A percentile compares a stretch with the other conserved stretches of the same genome.
Evolutionary conservation across 139 green algal genomes (phyloP).

Genomic region (Pedinophyceae sp.): DNA sequence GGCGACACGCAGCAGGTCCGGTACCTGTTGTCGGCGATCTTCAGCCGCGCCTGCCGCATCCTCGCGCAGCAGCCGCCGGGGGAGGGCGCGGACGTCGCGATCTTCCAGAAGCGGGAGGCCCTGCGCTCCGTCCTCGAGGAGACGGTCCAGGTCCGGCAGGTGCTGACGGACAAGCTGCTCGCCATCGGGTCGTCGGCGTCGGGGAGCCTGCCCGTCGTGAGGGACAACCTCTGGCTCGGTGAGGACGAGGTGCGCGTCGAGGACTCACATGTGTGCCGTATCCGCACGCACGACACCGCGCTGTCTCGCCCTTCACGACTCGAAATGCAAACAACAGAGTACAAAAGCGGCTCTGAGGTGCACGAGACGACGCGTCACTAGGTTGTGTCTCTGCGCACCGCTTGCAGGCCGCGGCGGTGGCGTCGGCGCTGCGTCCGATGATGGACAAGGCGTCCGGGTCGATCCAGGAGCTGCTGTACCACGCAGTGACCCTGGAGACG

Average conservation of each 20-base stretch:
- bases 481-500: slow-evolving; percentile 54
- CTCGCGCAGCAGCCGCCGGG: too few relatives aligned
- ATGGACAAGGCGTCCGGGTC: slow-evolving; percentile 41
- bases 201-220: slow-evolving; percentile 34
- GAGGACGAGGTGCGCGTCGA: slow-evolving; percentile 17
- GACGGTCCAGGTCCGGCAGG: slow-evolving; percentile 22
- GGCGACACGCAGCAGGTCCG: slow-evolving; percentile 17
- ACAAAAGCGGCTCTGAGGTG: not conserved
- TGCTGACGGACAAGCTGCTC: slow-evolving; percentile 39
- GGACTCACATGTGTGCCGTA: slow-evolving; percentile 19
- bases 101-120: slow-evolving; percentile 2
- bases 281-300: not conserved
- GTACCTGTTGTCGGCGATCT: slow-evolving; percentile 49
- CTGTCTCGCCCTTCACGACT: not conserved
- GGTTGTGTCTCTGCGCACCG: not conserved
- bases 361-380: not conserved
- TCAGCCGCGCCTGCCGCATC: slow-evolving; percentile 45
- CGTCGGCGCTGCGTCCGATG: slow-evolving; percentile 53
- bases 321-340: not conserved
- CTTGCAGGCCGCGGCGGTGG: slow-evolving; percentile 26
- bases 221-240: slow-evolving; percentile 63
- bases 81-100: not conserved
- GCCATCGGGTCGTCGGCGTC: slow-evolving; percentile 1
- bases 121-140: slow-evolving; percentile 22
- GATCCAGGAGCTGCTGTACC: slow-evolving; percentile 54